phyloP scores from a whole-genome alignment of 805 yeast genomes.

The Myxozyma geophila region DNA sequence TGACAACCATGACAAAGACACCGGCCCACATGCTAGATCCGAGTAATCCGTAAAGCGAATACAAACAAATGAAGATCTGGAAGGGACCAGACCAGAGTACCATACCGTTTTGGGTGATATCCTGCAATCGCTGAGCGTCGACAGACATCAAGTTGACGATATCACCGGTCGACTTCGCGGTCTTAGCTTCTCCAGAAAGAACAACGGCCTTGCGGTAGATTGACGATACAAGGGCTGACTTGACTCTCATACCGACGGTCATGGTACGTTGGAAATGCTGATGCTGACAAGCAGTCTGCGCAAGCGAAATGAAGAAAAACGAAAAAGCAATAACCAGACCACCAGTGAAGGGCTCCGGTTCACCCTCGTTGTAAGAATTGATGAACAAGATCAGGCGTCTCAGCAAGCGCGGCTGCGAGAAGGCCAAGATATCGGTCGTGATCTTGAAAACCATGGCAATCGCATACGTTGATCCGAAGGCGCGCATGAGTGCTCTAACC shows the following conservation, averaged over 20 bases:
- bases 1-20: conserved; percentile 73
- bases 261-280: conserved; percentile 61
- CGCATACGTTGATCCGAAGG: conserved; percentile 75
- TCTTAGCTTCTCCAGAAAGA: conserved; percentile 68
- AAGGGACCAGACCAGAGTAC: conserved; percentile 93
- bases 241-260: conserved; percentile 66
- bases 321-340: conserved; percentile 67
- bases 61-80: conserved; percentile 78
- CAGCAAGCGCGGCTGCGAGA: conserved; percentile 84
- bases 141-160: conserved; percentile 77
- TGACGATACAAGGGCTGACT: conserved; percentile 67
- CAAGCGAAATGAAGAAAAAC: conserved; percentile 65
- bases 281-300: conserved; percentile 67
- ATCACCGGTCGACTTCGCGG: conserved; percentile 70
- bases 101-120: conserved; percentile 73
- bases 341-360: conserved; percentile 54
- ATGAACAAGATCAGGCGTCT: conserved; percentile 66
- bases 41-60: conserved; percentile 70
- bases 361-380: conserved; percentile 49
- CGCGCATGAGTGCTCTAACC: conserved; percentile 60
- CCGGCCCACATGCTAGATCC: conserved; percentile 95
- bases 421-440: conserved; percentile 77
- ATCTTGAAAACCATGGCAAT: conserved; percentile 75
- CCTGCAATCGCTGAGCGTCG: conserved; percentile 70
- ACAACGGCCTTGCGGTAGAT: conserved; percentile 71